Percentiles rank a stretch among this genome's conserved stretches.
Evolutionary conservation across 139 green algal species (phyloP).

Genomic region (Micractinium conductrix): DNA sequence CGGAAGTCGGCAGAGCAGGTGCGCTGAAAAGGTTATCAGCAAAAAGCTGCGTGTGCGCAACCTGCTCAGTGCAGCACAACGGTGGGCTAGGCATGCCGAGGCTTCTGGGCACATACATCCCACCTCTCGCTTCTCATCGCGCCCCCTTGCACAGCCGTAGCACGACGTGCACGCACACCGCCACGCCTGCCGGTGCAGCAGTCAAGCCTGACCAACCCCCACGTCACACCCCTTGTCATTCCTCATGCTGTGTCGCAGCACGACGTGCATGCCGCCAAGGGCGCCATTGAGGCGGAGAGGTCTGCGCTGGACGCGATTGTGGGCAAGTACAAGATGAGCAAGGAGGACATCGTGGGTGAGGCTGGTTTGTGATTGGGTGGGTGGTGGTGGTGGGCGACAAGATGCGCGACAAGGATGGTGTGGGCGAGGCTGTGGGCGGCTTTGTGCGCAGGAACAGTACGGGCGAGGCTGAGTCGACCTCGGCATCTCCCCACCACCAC

Average conservation of each 20-base stretch:
- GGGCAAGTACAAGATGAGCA: conserved; percentile 44
- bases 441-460: not conserved
- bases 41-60: too few species aligned
- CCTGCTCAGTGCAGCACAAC: too few species aligned
- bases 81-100: too few species aligned
- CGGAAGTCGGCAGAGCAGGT: conserved; percentile 38
- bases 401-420: not conserved
- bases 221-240: not conserved
- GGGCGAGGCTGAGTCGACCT: not conserved
- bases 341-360: conserved; percentile 40
- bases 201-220: too few species aligned
- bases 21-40: too few species aligned
- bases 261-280: conserved; percentile 36
- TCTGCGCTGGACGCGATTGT: conserved; percentile 39
- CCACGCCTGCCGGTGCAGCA: too few species aligned
- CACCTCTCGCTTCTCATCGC: too few species aligned
- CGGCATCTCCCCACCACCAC: not conserved
- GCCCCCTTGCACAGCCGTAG: not conserved
- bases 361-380: not conserved
- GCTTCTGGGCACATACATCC: too few species aligned
- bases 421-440: too few species aligned
- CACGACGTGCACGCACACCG: conserved; percentile 38
- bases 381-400: not conserved
- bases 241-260: not conserved
- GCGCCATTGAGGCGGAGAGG: conserved; percentile 13